Conservation (phyloP, 208 protist genomes). For the Leishmania amazonensis region DNA sequence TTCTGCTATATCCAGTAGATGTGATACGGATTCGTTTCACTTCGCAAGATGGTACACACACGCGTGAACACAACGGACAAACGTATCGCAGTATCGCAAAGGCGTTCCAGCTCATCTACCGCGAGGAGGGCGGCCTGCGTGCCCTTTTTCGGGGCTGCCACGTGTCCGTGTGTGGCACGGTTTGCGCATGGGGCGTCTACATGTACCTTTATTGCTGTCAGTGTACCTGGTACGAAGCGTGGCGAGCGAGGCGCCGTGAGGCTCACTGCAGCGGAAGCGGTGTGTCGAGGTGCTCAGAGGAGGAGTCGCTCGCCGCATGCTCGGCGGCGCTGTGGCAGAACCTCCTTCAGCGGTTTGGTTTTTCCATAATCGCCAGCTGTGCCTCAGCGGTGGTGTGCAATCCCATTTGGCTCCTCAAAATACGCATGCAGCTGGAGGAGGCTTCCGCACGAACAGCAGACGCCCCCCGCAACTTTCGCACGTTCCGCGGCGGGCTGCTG, state of each 20-base stretch:
- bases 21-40: slow-evolving; percentile 89
- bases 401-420: slow-evolving; percentile 91
- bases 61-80: slow-evolving; percentile 77
- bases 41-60: slow-evolving; percentile 76
- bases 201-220: slow-evolving; percentile 87
- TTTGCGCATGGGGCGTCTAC: slow-evolving; percentile 82
- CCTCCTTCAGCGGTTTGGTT: slow-evolving; percentile 54
- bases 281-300: neutral
- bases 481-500: slow-evolving; percentile 62
- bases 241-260: neutral
- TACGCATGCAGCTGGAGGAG: slow-evolving; percentile 89
- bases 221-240: slow-evolving; percentile 23
- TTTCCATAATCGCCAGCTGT: slow-evolving; percentile 69
- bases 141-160: slow-evolving; percentile 76
- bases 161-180: slow-evolving; percentile 59
- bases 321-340: slow-evolving; percentile 20
- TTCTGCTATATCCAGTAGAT: slow-evolving; percentile 88
- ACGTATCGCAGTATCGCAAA: slow-evolving; percentile 49
- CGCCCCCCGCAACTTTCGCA: slow-evolving; percentile 46
- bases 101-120: slow-evolving; percentile 43
- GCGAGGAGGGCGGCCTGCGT: slow-evolving; percentile 52
- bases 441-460: slow-evolving; percentile 15
- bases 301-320: neutral
- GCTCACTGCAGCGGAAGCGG: neutral
- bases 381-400: slow-evolving; percentile 70